A percentile compares a stretch with the other conserved stretches of the same genome.
Evolutionary conservation across 441 rosid species (phyloP).

Genomic region (Macaranga tanarius): DNA sequence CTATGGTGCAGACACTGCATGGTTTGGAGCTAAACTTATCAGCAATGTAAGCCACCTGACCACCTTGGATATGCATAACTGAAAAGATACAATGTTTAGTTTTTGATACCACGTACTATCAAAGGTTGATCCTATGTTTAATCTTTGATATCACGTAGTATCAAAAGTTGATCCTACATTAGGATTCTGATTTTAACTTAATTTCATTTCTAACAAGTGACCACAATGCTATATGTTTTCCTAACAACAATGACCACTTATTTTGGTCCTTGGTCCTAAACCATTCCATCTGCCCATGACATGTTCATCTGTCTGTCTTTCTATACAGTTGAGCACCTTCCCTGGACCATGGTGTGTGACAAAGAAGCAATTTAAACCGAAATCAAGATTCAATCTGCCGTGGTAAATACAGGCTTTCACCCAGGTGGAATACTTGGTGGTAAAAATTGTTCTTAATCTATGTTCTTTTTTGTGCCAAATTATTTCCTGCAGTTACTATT

Average conservation of each 20-base stretch:
- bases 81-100: background rate
- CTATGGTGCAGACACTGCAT: conserved; percentile 65
- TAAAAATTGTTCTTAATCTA: no score
- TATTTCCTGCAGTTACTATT: background rate
- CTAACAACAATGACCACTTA: background rate
- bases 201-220: background rate
- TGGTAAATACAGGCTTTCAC: conserved; percentile 38
- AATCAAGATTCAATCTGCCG: conserved; percentile 48
- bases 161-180: background rate
- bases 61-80: background rate
- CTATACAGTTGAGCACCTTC: conserved; percentile 71
- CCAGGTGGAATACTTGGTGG: background rate
- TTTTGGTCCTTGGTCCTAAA: background rate
- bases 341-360: conserved; percentile 73
- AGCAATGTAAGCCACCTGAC: conserved; percentile 62
- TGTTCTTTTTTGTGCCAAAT: background rate
- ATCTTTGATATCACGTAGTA: background rate
- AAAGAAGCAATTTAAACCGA: conserved; percentile 63
- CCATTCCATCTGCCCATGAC: background rate
- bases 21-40: conserved; percentile 88
- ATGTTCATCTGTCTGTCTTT: background rate
- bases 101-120: background rate
- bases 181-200: background rate
- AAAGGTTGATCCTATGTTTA: background rate
- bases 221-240: background rate